These are phyloP conservation scores for Cladophialophora exuberans DNA, from an alignment of 2,329 filamentous ascomycete species.

Conservation along the genomic window DNA sequence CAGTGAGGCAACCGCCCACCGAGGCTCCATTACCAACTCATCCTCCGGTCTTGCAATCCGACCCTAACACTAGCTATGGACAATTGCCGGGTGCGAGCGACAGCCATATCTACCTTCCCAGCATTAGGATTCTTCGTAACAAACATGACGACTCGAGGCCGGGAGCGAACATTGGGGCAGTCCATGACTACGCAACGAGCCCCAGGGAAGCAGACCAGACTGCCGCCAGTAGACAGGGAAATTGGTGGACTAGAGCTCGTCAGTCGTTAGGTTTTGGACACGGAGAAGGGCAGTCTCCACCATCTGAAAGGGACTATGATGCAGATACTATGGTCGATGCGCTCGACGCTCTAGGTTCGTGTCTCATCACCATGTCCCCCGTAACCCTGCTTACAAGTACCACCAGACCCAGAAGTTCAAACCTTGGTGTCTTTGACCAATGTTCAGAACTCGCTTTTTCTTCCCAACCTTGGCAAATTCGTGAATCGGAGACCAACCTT, in stretches of 20 bases:
- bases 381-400: constrained; percentile 2
- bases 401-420: constrained; percentile 9
- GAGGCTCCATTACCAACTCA: not conserved
- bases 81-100: constrained; percentile 1
- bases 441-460: constrained; percentile 11
- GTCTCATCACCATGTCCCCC: not conserved
- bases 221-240: not conserved
- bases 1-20: not conserved
- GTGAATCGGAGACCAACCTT: constrained; percentile 11
- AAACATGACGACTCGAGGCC: not conserved
- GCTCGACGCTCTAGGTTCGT: constrained; percentile 6
- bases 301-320: constrained; percentile 10
- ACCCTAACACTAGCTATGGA: not conserved
- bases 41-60: not conserved
- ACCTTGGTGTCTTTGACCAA: constrained; percentile 9
- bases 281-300: not conserved
- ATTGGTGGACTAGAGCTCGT: constrained; percentile 4
- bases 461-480: constrained; percentile 6
- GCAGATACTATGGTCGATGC: constrained; percentile 8
- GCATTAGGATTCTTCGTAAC: constrained; percentile 10
- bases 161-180: constrained; percentile 4
- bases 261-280: not conserved
- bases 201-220: constrained; percentile 1
- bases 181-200: constrained; percentile 2
- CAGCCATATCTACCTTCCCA: constrained; percentile 2